Evolutionary conservation across 2,329 filamentous ascomycete species (phyloP).

Genomic region (Fusarium sp.): DNA sequence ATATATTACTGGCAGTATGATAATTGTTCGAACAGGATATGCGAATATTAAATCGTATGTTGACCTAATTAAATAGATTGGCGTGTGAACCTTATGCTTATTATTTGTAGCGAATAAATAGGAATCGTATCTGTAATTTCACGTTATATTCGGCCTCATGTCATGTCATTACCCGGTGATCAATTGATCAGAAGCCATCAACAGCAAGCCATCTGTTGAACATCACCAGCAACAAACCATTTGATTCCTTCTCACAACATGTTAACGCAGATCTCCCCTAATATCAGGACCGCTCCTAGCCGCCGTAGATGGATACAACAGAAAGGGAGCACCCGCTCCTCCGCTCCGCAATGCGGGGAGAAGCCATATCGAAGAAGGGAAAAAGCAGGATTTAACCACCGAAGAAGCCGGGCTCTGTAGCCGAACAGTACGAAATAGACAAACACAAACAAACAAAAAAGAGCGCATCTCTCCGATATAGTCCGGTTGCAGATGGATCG

Average conservation of each 20-base stretch:
- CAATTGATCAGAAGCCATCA: background rate
- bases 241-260: background rate
- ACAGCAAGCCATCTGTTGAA: background rate
- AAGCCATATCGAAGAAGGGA: slow-evolving; percentile 3
- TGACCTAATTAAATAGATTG: too few relatives aligned
- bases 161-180: too few relatives aligned
- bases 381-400: slow-evolving; percentile 20
- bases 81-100: background rate
- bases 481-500: slow-evolving; percentile 29
- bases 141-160: too few relatives aligned
- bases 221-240: background rate
- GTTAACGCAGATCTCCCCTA: background rate
- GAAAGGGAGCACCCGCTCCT: slow-evolving; percentile 35
- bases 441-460: slow-evolving; percentile 1
- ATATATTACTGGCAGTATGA: background rate
- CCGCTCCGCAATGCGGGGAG: slow-evolving; percentile 39
- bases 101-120: slow-evolving; percentile 1
- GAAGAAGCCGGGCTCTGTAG: slow-evolving; percentile 19
- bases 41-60: too few relatives aligned
- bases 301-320: slow-evolving; percentile 18
- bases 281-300: slow-evolving; percentile 19
- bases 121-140: too few relatives aligned
- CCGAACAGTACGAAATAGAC: slow-evolving; percentile 6
- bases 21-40: too few relatives aligned
- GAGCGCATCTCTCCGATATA: slow-evolving; percentile 26